Base-by-base conservation (phyloP, 169 alveolate genomes). In the Perkinsus marinus region DNA sequence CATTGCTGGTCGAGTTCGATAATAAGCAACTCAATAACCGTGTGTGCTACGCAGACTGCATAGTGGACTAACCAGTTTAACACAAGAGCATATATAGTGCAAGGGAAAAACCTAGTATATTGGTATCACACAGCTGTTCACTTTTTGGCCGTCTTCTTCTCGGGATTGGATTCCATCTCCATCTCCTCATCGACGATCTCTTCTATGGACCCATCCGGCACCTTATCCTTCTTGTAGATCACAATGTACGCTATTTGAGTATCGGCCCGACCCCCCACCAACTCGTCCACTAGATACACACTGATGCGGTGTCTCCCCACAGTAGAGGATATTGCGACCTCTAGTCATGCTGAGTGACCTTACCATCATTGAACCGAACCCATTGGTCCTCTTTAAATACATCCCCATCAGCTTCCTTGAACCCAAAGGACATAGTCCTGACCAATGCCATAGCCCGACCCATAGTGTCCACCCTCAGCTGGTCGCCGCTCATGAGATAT, bases 311-410 rank as follows among this genome's bases (percentile, higher is more conserved):
- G n/a, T n/a, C n/a, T n/a, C n/a, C n/a, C n/a, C n/a, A n/a, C n/a
- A n/a, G n/a, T n/a, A n/a, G n/a, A n/a, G n/a, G n/a, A n/a, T n/a
- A n/a, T n/a, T n/a, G n/a, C n/a, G n/a, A 57, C 91, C 41, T 90
- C 91, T 69, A 90, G 36, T 90, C 91, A 39, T 90, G 39, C 22
- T 39, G 46, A 30, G 39, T 38, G 9, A 90, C 92, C 38, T 90
- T 39, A 7, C 43, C 92, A 39, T 90, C 92, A 39, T 90, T 68
- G 89, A 90, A 90, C 47, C 57, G 17, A 26, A 90, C 91, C 92
- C 92, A 90, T 30, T 90, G 89, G 89, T 90, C 92, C 13, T 90
- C 92, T 89, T 90, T 90, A 89, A 34, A 43, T 6, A 43, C 89
- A 10, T 90, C 68, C 13, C 92, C 92, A 39, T 90, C 92, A 0